These are phyloP conservation scores for Hamigera avellanea DNA, from an alignment of 495 filamentous ascomycete genomes.

Conservation along the genomic window DNA sequence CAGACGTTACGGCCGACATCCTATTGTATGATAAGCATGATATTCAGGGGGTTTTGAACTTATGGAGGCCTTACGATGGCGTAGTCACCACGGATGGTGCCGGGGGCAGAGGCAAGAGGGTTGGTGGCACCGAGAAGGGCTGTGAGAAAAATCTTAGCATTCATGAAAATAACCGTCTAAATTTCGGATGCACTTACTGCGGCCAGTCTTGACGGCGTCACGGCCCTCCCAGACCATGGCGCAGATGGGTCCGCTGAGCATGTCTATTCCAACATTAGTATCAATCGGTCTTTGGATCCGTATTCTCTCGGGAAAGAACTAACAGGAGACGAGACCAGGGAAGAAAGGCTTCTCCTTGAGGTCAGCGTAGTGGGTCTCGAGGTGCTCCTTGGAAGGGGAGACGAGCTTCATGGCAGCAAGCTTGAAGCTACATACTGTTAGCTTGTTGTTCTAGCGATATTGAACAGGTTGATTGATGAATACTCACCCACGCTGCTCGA, in stretches of 20 bases:
- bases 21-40: constrained; percentile 20
- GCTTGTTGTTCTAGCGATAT: constrained; percentile 2
- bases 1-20: constrained; percentile 98
- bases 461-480: no score
- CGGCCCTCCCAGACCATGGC: constrained; percentile 99
- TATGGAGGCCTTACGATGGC: constrained; percentile 38
- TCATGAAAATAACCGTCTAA: neutral
- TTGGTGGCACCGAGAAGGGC: constrained; percentile 95
- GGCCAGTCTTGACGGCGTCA: constrained; percentile 96
- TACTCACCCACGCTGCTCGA: constrained; percentile 81
- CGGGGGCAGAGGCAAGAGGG: constrained; percentile 82
- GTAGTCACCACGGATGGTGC: constrained; percentile 92
- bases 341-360: constrained; percentile 93
- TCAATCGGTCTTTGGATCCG: neutral
- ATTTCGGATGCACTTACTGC: constrained; percentile 41
- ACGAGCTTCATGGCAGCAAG: constrained; percentile 93
- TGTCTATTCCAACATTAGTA: constrained; percentile 48
- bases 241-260: constrained; percentile 90
- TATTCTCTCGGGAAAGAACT: constrained; percentile 9
- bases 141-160: constrained; percentile 12
- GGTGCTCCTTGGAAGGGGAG: constrained; percentile 77
- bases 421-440: constrained; percentile 61
- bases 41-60: neutral
- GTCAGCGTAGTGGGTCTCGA: constrained; percentile 95
- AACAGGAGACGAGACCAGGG: constrained; percentile 81